Evolutionary conservation across 148 eudicot species (phyloP), one percentile per base, ranked within the genome.

Genomic region (Rhododendron ferrugineum): DNA sequence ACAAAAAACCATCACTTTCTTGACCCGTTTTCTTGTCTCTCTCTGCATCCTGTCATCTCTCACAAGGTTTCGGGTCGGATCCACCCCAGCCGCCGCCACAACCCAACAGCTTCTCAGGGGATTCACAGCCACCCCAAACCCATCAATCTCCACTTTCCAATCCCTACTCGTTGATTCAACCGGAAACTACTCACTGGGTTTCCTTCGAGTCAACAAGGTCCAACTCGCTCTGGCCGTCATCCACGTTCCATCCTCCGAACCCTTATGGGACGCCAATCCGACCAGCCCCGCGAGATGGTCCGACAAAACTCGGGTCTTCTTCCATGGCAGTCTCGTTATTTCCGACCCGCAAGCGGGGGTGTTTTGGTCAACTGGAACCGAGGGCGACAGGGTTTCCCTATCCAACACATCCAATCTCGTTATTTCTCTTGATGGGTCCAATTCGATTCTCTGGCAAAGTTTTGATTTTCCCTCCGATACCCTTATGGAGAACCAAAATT

Each of bases 311-410:
- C 83, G 70, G 73, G 68, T 97, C 37, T 64, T 81, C 74, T 97
- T 97, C 84, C 90, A 97, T 89, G 99, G 99, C 83, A 95, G 98
- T 84, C 90, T 97, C 20, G 96, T 95, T 32, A 58, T 97, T 40
- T 88, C 90, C 2, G 95, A 93, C 49, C 26, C 88, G 6, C 88
- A 73, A 52, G 34, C 93, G 13, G 90, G 95, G 94, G 92, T 92
- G 85, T 85, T 92, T 52, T 97, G 99, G 99, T 94, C 99, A 77
- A 93, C 91, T n/a, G 20, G 84, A 34, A 94, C 92, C 2, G 64
- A 83, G 16, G 99, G 99, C 32, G 94, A 91, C 84, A 90, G 91
- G 22, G 96, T 94, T 68, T 85, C 85, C 88, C 90, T 97, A 58
- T 88, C 89, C 64, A 82, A 86, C 84, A 86, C 87, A 7, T 87